A percentile compares a stretch with the other conserved stretches of the same genome.
These are phyloP conservation scores for Apiospora hydei DNA, from an alignment of 2,329 filamentous ascomycete species.

Conservation along the genomic window DNA sequence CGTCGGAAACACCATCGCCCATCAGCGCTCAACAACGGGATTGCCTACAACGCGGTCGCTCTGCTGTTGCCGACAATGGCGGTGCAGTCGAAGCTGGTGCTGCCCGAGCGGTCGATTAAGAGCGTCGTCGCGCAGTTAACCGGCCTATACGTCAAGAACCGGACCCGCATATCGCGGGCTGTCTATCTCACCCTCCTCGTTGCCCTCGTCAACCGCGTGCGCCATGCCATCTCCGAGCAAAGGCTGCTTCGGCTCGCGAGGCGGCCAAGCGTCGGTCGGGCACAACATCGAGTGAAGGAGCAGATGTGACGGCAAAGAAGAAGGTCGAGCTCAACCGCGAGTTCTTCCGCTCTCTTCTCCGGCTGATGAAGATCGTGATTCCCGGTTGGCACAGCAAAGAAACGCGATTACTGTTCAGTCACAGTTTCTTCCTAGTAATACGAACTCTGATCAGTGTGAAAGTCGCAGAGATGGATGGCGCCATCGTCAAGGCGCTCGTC, in stretches of 20 bases:
- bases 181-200: constrained; percentile 85
- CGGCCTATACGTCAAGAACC: constrained; percentile 77
- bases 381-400: constrained; percentile 92
- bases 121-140: constrained; percentile 72
- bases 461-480: constrained; percentile 94
- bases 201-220: constrained; percentile 84
- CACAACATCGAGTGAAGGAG: constrained; percentile 53
- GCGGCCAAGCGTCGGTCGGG: constrained; percentile 63
- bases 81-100: constrained; percentile 74
- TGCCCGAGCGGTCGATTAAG: constrained; percentile 70
- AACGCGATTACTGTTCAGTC: constrained; percentile 82
- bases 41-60: neutral
- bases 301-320: constrained; percentile 49
- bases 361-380: constrained; percentile 84
- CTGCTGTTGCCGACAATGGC: constrained; percentile 66
- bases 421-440: constrained; percentile 91
- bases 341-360: constrained; percentile 75
- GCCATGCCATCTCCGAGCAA: constrained; percentile 90
- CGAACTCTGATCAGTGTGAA: constrained; percentile 93
- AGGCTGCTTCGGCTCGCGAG: constrained; percentile 77
- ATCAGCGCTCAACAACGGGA: constrained; percentile 10
- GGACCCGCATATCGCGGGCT: constrained; percentile 81
- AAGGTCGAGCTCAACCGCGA: constrained; percentile 94
- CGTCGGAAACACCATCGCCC: neutral
- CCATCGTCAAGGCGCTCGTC: constrained; percentile 89